Conservation (phyloP, 2,329 filamentous ascomycete genomes). For the Aspergillus tamarii region DNA sequence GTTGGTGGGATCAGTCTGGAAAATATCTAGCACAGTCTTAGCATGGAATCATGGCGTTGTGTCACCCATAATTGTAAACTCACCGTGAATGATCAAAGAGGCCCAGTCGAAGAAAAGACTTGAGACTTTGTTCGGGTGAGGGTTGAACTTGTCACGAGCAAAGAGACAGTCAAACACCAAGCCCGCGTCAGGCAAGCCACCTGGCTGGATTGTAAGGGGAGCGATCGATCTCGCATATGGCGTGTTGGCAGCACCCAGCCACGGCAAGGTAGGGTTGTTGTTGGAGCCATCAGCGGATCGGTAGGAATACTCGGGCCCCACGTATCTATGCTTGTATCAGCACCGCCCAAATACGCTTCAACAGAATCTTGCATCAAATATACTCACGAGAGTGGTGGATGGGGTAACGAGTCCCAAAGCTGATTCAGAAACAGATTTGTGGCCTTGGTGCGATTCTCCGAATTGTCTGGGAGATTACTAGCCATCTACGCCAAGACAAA, state of each 20-base stretch:
- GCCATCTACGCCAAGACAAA: slow-evolving; percentile 55
- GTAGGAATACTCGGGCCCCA: slow-evolving; percentile 63
- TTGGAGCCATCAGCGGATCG: slow-evolving; percentile 70
- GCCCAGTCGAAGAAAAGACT: slow-evolving; percentile 74
- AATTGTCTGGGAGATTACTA: slow-evolving; percentile 64
- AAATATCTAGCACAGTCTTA: slow-evolving; percentile 56
- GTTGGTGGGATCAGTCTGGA: slow-evolving; percentile 68
- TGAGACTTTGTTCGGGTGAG: slow-evolving; percentile 72
- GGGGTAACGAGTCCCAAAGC: slow-evolving; percentile 72
- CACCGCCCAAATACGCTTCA: background rate
- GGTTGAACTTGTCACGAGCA: slow-evolving; percentile 46
- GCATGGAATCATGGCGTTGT: background rate
- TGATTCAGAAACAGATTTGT: slow-evolving; percentile 70
- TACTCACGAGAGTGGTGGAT: slow-evolving; percentile 68
- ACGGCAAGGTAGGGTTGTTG: slow-evolving; percentile 70
- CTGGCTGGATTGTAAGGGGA: slow-evolving; percentile 62
- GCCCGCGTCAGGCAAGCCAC: slow-evolving; percentile 68
- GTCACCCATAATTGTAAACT: slow-evolving; percentile 12
- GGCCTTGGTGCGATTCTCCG: slow-evolving; percentile 63
- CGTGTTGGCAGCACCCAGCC: slow-evolving; percentile 68
- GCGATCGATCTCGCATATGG: slow-evolving; percentile 68
- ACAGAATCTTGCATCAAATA: background rate
- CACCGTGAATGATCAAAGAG: slow-evolving; percentile 72
- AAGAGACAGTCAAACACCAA: slow-evolving; percentile 51
- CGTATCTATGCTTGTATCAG: slow-evolving; percentile 37